Conservation (phyloP, 768 basidiomycete genomes). For the Suillus hirtellus region DNA sequence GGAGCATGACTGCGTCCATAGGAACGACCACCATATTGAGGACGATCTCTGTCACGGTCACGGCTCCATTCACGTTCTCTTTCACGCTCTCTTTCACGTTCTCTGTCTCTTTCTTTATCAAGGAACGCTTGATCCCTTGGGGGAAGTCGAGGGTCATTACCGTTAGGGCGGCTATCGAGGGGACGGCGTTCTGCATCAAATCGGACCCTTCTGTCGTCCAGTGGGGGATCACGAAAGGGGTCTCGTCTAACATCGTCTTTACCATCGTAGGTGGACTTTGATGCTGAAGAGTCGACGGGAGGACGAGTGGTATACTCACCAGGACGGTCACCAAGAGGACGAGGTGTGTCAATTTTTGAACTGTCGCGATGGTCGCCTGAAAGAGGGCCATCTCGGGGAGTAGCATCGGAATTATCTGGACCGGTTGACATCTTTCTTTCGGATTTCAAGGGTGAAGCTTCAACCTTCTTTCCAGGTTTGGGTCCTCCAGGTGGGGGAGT, state of each 20-base stretch:
- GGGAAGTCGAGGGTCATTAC: constrained; percentile 20
- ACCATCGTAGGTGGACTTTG: constrained; percentile 24
- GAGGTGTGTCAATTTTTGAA: constrained; percentile 15
- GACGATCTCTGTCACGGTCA: constrained; percentile 36
- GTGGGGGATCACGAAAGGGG: constrained; percentile 23
- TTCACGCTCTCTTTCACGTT: constrained; percentile 34
- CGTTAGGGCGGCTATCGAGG: constrained; percentile 19
- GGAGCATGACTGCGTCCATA: constrained; percentile 42
- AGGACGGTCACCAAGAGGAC: constrained; percentile 21
- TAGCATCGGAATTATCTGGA: constrained; percentile 18
- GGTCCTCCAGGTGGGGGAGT: constrained; percentile 26
- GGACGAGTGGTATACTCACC: constrained; percentile 33
- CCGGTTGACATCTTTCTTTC: constrained; percentile 13
- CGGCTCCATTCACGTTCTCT: constrained; percentile 29
- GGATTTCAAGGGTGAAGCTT: constrained; percentile 2
- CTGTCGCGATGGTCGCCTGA: constrained; percentile 10
- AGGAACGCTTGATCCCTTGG: constrained; percentile 33
- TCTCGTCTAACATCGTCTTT: constrained; percentile 33
- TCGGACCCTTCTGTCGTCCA: constrained; percentile 32
- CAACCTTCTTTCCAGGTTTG: constrained; percentile 23
- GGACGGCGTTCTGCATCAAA: constrained; percentile 26
- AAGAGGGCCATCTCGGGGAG: constrained; percentile 10
- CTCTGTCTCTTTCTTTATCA: constrained; percentile 38
- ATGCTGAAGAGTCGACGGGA: constrained; percentile 24
- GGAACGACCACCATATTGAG: constrained; percentile 39